These are phyloP conservation scores for Phytophthora sp. DNA, from an alignment of 352 stramenopile genomes.

Conservation along the genomic window DNA sequence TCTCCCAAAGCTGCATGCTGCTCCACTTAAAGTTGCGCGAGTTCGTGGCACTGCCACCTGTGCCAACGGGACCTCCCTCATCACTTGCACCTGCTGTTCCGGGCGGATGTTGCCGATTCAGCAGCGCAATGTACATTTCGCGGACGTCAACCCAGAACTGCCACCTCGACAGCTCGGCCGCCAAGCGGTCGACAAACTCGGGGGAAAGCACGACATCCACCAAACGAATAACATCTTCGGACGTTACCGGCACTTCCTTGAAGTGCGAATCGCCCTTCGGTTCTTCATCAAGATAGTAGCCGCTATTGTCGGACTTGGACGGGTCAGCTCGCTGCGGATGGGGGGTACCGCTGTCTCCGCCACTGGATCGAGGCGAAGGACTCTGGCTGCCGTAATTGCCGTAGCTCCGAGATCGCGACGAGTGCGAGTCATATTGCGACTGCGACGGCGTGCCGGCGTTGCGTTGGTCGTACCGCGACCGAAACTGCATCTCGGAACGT, in stretches of 20 bases:
- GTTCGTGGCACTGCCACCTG: constrained; percentile 41
- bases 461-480: constrained; percentile 35
- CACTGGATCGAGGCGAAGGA: constrained; percentile 40
- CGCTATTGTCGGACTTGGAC: constrained; percentile 20
- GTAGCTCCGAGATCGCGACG: constrained; percentile 31
- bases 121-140: constrained; percentile 72
- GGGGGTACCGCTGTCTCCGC: constrained; percentile 31
- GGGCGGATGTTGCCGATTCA: constrained; percentile 42
- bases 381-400: constrained; percentile 40
- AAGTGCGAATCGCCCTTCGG: constrained; percentile 45
- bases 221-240: constrained; percentile 75
- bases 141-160: constrained; percentile 84
- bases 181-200: constrained; percentile 73
- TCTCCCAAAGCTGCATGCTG: constrained; percentile 84
- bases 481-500: constrained; percentile 29
- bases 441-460: constrained; percentile 4
- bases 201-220: constrained; percentile 78
- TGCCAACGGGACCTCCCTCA: constrained; percentile 28
- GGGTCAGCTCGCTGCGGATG: constrained; percentile 14
- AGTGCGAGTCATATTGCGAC: constrained; percentile 24
- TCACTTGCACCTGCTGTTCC: constrained; percentile 15
- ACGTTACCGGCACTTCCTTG: constrained; percentile 71
- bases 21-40: constrained; percentile 80
- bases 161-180: constrained; percentile 70
- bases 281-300: constrained; percentile 45